These are phyloP conservation scores for Petunia axillaris DNA, from an alignment of 257 asterid genomes.

Conservation along the genomic window DNA sequence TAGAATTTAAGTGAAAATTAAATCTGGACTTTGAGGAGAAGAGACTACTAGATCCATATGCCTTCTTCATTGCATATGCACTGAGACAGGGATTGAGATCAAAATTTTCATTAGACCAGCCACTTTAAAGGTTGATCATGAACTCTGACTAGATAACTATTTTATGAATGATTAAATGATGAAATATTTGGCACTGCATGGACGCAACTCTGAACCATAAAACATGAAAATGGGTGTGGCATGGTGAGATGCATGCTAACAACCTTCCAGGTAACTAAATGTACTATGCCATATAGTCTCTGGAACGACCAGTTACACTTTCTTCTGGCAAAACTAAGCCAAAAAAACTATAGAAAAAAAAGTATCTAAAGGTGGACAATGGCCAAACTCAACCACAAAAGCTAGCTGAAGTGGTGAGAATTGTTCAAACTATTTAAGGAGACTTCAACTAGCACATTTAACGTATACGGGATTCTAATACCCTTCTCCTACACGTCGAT, in stretches of 20 bases:
- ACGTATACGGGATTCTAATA: no score
- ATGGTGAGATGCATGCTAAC: conserved; percentile 1
- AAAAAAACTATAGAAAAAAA: neutral
- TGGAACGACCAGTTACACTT: neutral
- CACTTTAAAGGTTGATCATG: neutral
- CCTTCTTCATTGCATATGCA: neutral
- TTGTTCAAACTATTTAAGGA: neutral
- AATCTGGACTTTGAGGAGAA: conserved; percentile 19
- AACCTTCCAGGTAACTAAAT: conserved; percentile 19
- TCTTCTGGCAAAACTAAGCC: neutral
- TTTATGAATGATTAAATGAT: neutral
- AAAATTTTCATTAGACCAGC: neutral
- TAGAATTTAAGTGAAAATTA: neutral
- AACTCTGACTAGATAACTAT: neutral
- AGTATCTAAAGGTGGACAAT: conserved; percentile 1
- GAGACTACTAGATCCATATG: neutral
- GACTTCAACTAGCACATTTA: no score
- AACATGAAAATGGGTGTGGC: neutral
- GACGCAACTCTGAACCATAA: no score
- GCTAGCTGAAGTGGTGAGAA: neutral
- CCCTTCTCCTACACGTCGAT: no score
- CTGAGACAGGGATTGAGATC: neutral
- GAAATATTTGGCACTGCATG: neutral
- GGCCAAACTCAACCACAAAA: neutral
- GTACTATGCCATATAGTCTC: neutral